Evolutionary conservation across 495 filamentous ascomycete genomes (phyloP).

Genomic region (Lepidopterella palustris): DNA sequence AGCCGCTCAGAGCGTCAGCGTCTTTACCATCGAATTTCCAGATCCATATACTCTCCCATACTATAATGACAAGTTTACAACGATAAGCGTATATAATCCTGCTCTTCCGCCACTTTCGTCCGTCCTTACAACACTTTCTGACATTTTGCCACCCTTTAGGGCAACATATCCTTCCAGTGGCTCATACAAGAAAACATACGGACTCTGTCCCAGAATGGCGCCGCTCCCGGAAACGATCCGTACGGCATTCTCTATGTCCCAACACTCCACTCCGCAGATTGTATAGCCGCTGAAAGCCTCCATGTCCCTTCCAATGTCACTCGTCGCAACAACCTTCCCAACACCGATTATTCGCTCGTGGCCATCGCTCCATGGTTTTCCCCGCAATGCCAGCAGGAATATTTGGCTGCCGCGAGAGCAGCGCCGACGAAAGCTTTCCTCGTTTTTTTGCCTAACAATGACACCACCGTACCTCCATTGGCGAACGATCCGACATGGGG

Average conservation of each 20-base stretch:
- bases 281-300: conserved; percentile 49
- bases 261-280: conserved; percentile 52
- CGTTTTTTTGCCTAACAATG: conserved; percentile 62
- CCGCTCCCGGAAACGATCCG: conserved; percentile 49
- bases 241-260: conserved; percentile 81
- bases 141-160: conserved; percentile 36
- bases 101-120: neutral
- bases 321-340: conserved; percentile 58
- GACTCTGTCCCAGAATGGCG: conserved; percentile 58
- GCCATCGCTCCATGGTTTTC: conserved; percentile 87
- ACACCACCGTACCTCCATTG: conserved; percentile 53
- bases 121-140: neutral
- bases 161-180: conserved; percentile 58
- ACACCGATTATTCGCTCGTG: conserved; percentile 50
- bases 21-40: conserved; percentile 33
- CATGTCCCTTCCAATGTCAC: conserved; percentile 72
- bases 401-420: conserved; percentile 54
- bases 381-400: conserved; percentile 59
- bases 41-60: conserved; percentile 26
- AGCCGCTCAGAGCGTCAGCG: conserved; percentile 26
- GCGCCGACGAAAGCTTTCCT: conserved; percentile 60
- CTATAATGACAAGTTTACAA: conserved; percentile 16
- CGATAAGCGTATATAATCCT: conserved; percentile 15
- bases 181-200: conserved; percentile 55
- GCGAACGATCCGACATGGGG: conserved; percentile 56